phyloP scores from a whole-genome alignment of 208 protist species.

The Wallacemonas sp. region DNA sequence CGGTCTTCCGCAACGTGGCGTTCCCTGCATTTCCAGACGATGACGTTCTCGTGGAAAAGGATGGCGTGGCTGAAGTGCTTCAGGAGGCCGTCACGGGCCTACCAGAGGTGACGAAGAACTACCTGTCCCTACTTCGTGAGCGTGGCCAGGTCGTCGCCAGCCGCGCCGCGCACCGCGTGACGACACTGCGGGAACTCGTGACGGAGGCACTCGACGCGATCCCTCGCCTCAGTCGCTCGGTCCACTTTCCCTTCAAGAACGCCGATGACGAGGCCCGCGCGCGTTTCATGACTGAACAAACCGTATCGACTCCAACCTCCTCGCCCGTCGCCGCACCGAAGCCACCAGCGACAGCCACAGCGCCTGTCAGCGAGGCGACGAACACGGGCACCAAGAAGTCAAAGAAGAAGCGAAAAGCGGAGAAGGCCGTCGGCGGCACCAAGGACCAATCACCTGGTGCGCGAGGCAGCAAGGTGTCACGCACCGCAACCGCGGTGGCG shows the following conservation, averaged over 20 bases:
- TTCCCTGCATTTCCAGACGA: conserved; percentile 10
- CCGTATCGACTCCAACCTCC: no score
- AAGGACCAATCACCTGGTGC: no score
- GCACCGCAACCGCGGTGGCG: no score
- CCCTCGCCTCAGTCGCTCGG: conserved; percentile 28
- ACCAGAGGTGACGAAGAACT: conserved; percentile 20
- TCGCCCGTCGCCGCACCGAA: no score
- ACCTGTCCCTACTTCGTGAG: conserved; percentile 16
- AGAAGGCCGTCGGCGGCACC: no score
- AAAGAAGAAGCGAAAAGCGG: neutral
- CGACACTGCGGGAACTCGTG: conserved; percentile 12
- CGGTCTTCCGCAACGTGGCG: neutral
- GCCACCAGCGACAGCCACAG: neutral
- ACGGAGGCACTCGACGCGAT: conserved; percentile 14
- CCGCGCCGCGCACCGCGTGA: conserved; percentile 9
- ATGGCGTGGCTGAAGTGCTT: neutral
- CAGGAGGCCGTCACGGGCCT: conserved; percentile 3
- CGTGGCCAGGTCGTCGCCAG: conserved; percentile 15
- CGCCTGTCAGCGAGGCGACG: neutral
- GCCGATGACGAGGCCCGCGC: neutral
- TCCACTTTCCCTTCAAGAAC: conserved; percentile 38
- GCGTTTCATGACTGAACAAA: neutral
- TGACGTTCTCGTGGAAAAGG: neutral
- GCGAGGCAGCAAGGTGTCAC: no score
- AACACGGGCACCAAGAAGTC: neutral